phyloP scores from a whole-genome alignment of 768 basidiomycete species.

The Gymnopilus dilepis region DNA sequence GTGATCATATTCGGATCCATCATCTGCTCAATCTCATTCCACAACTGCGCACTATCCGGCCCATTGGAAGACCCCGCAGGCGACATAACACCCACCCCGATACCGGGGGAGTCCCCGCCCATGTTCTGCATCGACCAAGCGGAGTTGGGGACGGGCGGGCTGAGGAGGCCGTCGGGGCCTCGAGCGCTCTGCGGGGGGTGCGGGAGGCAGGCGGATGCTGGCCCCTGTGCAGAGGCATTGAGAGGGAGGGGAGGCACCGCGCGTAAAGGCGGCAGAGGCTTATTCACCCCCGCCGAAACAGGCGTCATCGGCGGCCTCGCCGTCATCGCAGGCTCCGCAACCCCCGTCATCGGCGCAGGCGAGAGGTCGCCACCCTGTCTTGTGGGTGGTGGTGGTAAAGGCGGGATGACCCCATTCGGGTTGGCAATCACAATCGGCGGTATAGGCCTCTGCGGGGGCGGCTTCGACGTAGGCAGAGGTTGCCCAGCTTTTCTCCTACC shows the following conservation, averaged over 20 bases:
- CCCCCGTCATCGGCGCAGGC: conserved; percentile 13
- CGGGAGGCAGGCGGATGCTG: conserved; percentile 10
- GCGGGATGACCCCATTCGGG: conserved; percentile 1
- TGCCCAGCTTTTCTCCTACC: conserved; percentile 17
- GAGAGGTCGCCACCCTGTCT: too few species aligned
- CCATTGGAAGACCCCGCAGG: conserved; percentile 26
- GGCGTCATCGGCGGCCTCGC: conserved; percentile 12
- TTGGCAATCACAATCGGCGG: conserved; percentile 18
- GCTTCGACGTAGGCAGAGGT: conserved; percentile 23
- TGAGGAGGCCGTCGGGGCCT: conserved; percentile 15
- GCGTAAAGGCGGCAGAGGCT: conserved; percentile 13
- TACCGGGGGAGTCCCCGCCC: neutral
- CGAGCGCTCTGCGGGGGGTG: neutral
- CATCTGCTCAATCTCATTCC: conserved; percentile 35
- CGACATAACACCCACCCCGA: conserved; percentile 11
- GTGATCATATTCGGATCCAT: conserved; percentile 33
- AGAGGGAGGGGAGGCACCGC: neutral
- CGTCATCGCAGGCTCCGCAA: conserved; percentile 9
- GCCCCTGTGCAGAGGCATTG: neutral
- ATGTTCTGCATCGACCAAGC: neutral
- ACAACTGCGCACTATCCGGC: conserved; percentile 31
- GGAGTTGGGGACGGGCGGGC: conserved; percentile 13
- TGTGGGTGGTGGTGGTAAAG: neutral
- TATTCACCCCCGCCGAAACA: conserved; percentile 15
- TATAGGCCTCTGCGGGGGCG: conserved; percentile 21